These are phyloP conservation scores for Hymenoscyphus albidus DNA, from an alignment of 2,329 filamentous ascomycete genomes.

Conservation along the genomic window DNA sequence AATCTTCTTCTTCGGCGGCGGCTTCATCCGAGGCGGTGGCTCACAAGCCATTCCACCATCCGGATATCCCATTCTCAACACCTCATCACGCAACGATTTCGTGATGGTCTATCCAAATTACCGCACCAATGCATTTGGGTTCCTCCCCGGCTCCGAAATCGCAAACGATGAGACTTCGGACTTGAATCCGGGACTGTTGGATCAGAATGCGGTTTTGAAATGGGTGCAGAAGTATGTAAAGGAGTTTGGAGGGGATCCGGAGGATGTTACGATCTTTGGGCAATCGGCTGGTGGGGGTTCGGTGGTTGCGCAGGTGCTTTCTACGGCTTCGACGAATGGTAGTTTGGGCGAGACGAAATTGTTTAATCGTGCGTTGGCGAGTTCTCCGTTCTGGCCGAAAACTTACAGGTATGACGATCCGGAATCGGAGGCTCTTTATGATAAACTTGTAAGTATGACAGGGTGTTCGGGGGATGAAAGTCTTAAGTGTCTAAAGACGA, in stretches of 20 bases:
- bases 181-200: slow-evolving; percentile 46
- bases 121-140: slow-evolving; percentile 64
- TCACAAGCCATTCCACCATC: slow-evolving; percentile 52
- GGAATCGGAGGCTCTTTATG: slow-evolving; percentile 44
- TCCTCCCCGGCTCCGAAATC: slow-evolving; percentile 55
- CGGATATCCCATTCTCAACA: slow-evolving; percentile 56
- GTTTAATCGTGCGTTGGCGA: slow-evolving; percentile 49
- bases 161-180: slow-evolving; percentile 49
- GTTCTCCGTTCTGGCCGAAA: slow-evolving; percentile 50
- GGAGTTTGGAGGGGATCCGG: slow-evolving; percentile 49
- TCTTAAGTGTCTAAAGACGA: slow-evolving; percentile 51
- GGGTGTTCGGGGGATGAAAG: slow-evolving; percentile 43
- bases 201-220: slow-evolving; percentile 51
- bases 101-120: slow-evolving; percentile 60
- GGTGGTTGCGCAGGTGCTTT: slow-evolving; percentile 38
- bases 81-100: slow-evolving; percentile 45
- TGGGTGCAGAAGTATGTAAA: slow-evolving; percentile 53
- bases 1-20: slow-evolving; percentile 58
- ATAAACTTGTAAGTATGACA: slow-evolving; percentile 41
- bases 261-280: slow-evolving; percentile 46
- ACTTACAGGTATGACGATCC: slow-evolving; percentile 49
- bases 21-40: slow-evolving; percentile 55
- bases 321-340: slow-evolving; percentile 60
- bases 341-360: slow-evolving; percentile 52
- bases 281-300: slow-evolving; percentile 49